Conservation (phyloP, 805 yeast genomes). For the Tetrapisispora pingtungensis region DNA sequence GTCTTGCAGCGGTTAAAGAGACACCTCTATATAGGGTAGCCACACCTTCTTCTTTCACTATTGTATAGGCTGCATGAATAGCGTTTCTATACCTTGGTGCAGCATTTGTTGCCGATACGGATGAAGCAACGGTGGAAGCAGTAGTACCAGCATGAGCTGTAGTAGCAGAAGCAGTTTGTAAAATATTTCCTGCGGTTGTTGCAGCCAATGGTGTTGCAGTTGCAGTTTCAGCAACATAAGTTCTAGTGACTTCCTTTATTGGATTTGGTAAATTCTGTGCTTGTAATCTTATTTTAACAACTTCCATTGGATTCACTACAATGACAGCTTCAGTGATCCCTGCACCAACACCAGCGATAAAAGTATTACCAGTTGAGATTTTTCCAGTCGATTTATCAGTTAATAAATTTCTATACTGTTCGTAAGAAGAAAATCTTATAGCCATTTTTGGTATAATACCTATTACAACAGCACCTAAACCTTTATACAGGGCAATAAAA, state of each 20-base stretch:
- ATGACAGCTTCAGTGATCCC: constrained; percentile 93
- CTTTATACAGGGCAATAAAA: constrained; percentile 80
- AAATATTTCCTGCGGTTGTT: constrained; percentile 1
- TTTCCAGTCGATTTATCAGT: constrained; percentile 49
- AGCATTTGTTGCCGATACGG: constrained; percentile 24
- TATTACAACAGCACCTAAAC: constrained; percentile 92
- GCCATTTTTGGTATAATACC: constrained; percentile 99
- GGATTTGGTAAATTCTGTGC: constrained; percentile 62
- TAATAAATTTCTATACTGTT: constrained; percentile 66
- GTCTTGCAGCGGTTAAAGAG: constrained; percentile 91
- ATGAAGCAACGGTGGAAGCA: constrained; percentile 2
- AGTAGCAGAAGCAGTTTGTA: constrained; percentile 1
- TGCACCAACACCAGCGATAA: constrained; percentile 92
- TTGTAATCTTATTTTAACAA: constrained; percentile 89
- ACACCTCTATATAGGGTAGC: constrained; percentile 89
- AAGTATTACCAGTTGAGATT: constrained; percentile 65
- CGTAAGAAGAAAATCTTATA: constrained; percentile 88
- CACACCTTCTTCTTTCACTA: constrained; percentile 85
- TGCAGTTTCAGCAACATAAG: not conserved
- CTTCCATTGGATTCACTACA: constrained; percentile 96
- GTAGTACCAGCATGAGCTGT: constrained; percentile 27
- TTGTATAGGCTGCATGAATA: constrained; percentile 76
- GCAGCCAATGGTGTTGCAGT: not conserved
- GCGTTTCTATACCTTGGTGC: constrained; percentile 87
- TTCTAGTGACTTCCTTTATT: constrained; percentile 26